Evolutionary conservation across 176 grass and related monocot species (phyloP), one percentile per base, ranked within the genome.

Genomic region (Triticum turgidum): DNA sequence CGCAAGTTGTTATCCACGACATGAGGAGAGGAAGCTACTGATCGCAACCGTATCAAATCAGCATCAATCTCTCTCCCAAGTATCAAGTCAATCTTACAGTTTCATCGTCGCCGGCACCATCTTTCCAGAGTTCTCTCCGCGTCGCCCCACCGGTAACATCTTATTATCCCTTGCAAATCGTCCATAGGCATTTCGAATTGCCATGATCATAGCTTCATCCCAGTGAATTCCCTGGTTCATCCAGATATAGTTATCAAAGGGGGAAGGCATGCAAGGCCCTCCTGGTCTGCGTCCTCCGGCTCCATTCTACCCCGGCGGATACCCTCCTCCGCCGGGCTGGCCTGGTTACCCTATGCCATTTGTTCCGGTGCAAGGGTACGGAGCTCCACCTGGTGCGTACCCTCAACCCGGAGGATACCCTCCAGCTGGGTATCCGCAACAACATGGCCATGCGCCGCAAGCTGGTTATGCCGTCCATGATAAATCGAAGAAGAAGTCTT

Each of bases 381-480:
- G 27, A 33, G 29, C 65, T 67, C 29, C 65, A 34, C 29, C 65
- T 9, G n/a, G 39, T 4, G 39, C 11, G 11, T 27, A 73, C 15
- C 39, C 71, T 51, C 73, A 76, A 20, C 44, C 7, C 0, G 72
- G 42, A 51, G 73, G 73, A 4, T 76, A 52, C 44, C 73, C 73
- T 52, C 73, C 73, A 17, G 73, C 73, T 1, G 73, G 73, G 44
- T 76, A 76, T 52, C 73, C 73, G 10, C 73, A 76, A 76, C 69
- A 73, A 3, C 38, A 38, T 6, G 38, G 38, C 21, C n/a, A 73
- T 10, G 32, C 32, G 20, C 21, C 7, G 8, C 68, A 11, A 3
- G 44, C 73, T 32, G 44, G 73, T 29, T 76, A 76, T 11, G 73
- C 44, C 25, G 44, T 51, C n/a, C 72, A 75, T 51, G 72, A 42